Conservation (phyloP, 108 stramenopile species). For the Aurantiochytrium sp. region DNA sequence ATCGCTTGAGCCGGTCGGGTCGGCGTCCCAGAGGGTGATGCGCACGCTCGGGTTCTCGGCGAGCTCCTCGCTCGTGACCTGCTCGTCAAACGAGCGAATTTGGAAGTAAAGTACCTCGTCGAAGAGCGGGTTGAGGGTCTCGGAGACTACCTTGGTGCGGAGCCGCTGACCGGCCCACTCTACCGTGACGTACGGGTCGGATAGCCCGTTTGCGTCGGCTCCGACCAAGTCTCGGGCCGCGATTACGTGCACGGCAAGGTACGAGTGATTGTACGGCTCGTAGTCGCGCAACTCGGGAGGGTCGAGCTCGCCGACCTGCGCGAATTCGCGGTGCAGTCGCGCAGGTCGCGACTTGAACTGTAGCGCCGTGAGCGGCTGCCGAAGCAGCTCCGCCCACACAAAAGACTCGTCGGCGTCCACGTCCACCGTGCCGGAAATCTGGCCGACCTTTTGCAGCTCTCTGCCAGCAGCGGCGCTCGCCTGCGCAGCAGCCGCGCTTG, state of each 20-base stretch:
- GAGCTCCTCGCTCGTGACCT: neutral
- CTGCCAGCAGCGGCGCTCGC: neutral
- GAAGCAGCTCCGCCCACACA: neutral
- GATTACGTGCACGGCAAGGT: neutral
- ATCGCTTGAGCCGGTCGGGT: neutral
- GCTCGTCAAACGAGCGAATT: neutral
- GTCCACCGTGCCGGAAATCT: conserved; percentile 2
- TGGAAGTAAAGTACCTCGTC: conserved; percentile 19
- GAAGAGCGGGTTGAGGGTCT: neutral
- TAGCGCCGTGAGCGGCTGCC: neutral
- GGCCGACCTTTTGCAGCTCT: neutral
- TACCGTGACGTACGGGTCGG: conserved; percentile 9
- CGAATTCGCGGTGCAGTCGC: conserved; percentile 18
- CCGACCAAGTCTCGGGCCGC: neutral
- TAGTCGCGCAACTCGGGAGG: neutral
- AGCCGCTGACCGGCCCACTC: conserved; percentile 3
- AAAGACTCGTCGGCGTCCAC: neutral
- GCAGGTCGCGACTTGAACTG: neutral
- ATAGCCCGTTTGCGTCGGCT: conserved; percentile 15
- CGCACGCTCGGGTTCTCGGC: neutral
- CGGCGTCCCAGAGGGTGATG: conserved; percentile 1
- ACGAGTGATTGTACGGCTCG: neutral
- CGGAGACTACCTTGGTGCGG: neutral
- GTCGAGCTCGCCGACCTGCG: neutral
- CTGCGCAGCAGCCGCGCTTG: neutral